phyloP scores from a whole-genome alignment of 129 eudicot genomes.

The Chrysanthemum seticuspe region DNA sequence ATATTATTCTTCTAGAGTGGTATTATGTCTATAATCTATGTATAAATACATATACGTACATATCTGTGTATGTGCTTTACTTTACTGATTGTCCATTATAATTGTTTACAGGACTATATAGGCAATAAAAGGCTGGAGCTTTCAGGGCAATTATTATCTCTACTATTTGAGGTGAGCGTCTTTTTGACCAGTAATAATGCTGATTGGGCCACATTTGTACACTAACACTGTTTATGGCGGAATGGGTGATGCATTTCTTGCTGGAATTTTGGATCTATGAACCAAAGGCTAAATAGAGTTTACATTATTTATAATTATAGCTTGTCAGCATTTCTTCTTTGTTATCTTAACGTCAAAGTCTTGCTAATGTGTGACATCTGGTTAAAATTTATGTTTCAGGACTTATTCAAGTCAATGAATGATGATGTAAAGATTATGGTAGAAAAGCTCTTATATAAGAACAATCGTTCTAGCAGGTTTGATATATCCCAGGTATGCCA shows the following conservation, averaged over 20 bases:
- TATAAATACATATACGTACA: neutral
- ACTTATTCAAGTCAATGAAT: constrained; percentile 82
- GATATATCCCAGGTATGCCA: constrained; percentile 72
- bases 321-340: constrained; percentile 1
- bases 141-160: constrained; percentile 76
- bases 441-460: constrained; percentile 45
- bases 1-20: neutral
- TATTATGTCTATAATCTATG: neutral
- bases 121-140: constrained; percentile 94
- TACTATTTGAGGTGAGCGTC: constrained; percentile 82
- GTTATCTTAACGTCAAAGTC: constrained; percentile 9
- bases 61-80: neutral
- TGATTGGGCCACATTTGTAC: constrained; percentile 3
- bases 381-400: constrained; percentile 43
- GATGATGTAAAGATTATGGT: constrained; percentile 32
- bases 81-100: constrained; percentile 12
- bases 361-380: neutral
- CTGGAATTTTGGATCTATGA: constrained; percentile 16
- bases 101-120: constrained; percentile 73
- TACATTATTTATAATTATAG: neutral
- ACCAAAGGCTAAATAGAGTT: constrained; percentile 11
- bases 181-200: constrained; percentile 7
- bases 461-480: constrained; percentile 55
- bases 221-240: neutral
- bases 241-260: constrained; percentile 15